Conservation (phyloP, 768 basidiomycete species). For the Suillus variegatus region DNA sequence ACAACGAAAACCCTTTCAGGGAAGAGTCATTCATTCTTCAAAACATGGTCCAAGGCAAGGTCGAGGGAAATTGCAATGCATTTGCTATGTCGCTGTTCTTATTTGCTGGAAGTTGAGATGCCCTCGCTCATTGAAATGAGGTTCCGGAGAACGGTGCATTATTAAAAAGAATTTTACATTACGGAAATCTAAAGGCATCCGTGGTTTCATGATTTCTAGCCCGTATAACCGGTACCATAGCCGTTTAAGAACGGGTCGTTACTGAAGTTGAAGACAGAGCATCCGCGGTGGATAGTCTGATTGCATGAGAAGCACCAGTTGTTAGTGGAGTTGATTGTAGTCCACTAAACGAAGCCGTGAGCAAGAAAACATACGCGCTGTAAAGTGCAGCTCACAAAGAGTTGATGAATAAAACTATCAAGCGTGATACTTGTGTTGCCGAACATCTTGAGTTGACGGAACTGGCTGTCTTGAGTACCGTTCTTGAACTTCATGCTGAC, state of each 20-base stretch:
- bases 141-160: background rate
- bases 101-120: background rate
- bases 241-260: constrained; percentile 10
- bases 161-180: background rate
- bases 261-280: constrained; percentile 13
- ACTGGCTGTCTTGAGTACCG: constrained; percentile 53
- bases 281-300: constrained; percentile 10
- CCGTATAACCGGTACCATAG: background rate
- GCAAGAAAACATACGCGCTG: background rate
- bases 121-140: background rate
- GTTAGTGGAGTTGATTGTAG: constrained; percentile 15
- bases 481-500: constrained; percentile 81
- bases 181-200: background rate
- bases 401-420: constrained; percentile 2
- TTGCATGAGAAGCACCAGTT: constrained; percentile 22
- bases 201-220: background rate
- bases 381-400: constrained; percentile 6
- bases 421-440: constrained; percentile 29
- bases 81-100: background rate
- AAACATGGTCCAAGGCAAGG: background rate
- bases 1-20: background rate
- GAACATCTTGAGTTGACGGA: constrained; percentile 65
- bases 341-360: constrained; percentile 8
- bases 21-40: background rate
- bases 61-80: background rate